Evolutionary conservation across 2,329 filamentous ascomycete genomes (phyloP), one percentile per base, ranked within the genome.

Genomic region (Teratosphaeria epicoccoides): DNA sequence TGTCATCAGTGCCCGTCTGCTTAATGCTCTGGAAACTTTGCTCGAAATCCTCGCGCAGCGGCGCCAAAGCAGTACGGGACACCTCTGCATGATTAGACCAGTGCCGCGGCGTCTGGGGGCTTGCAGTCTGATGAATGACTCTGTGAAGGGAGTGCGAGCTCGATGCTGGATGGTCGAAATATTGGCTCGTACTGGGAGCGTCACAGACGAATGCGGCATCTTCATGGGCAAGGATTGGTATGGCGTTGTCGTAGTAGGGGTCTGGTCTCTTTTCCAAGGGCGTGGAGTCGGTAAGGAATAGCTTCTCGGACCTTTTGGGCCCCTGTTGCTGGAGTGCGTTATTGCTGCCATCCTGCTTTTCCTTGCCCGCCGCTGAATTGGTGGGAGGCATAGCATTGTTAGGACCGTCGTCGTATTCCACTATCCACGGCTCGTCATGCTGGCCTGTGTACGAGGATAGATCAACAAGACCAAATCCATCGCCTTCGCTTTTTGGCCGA

Each of bases 371-470:
- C 43, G 43, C 22, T 24, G 43, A 12, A 17, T 24, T n/a, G 14
- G 22, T 17, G 22, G 17, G 12, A 14, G 23, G 14, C n/a, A 40
- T 24, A 17, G 14, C 49, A 40, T 28, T 37, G 14, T 48, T n/a
- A 10, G 17, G 24, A 22, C 23, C 40, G 24, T 24, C 40, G 1
- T 40, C 25, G 7, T 26, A 22, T 7, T 29, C 22, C n/a, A 14
- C 20, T 24, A 20, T n/a, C 28, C 43, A 20, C 33, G 12, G 10
- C 12, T 24, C 25, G 14, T 20, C 23, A 25, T 45, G 26, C n/a
- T 52, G 46, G 23, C 43, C 43, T 4, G 50, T 49, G 22, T 24
- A 52, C 4, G 43, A 33, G 33, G 52, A 51, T 23, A 48, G 44
- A 40, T 51, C 52, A 24, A 49, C 40, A 9, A 40, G 20, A 20